Evolutionary conservation across 805 yeast genomes (phyloP), one percentile per base, ranked within the genome.

Genomic region (Teunomyces aglyptinius): DNA sequence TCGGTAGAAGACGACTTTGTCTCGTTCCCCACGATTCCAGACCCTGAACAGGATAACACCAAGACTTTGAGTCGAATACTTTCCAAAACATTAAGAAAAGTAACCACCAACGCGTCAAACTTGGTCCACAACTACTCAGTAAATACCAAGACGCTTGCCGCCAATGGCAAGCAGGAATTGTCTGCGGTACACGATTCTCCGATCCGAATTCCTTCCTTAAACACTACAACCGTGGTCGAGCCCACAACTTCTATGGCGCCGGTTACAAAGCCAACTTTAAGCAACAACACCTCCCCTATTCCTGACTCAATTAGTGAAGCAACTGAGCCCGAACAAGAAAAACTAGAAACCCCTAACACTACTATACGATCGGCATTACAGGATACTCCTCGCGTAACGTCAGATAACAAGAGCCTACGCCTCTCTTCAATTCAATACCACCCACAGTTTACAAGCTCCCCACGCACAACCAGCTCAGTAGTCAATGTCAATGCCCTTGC

Each of bases 11-110:
- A 60, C 12, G 76, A 71, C 53, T 72, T 63, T 49, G 63, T 64
- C 35, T 71, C 76, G 29, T 72, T 72, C 44, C 77, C 77, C 7
- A 70, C 68, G 6, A 56, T 72, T 16, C 73, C 76, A 6, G 76
- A 72, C 55, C 76, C 76, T 2, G 69, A 70, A 45, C 58, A 59
- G 38, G 68, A 64, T 13, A 59, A 63, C 39, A 50, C 63, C 45
- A 61, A 63, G 48, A 63, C 74, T 5, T 50, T 72, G 15, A 58
- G 73, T 8, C 58, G 61, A 10, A 60, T 72, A 29, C 57, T 72
- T 49, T 53, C 71, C 36, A 67, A 63, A 44, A 72, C 77, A 0
- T 50, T 72, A 8, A 57, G 74, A 31, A 62, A 70, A 44, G 77
- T 72, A 24, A 72, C 76, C 32, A 65, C 64, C 48, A 72, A 72